Evolutionary conservation across 768 basidiomycete genomes (phyloP), one percentile per base, ranked within the genome.

Genomic region (Galerina sulciceps): DNA sequence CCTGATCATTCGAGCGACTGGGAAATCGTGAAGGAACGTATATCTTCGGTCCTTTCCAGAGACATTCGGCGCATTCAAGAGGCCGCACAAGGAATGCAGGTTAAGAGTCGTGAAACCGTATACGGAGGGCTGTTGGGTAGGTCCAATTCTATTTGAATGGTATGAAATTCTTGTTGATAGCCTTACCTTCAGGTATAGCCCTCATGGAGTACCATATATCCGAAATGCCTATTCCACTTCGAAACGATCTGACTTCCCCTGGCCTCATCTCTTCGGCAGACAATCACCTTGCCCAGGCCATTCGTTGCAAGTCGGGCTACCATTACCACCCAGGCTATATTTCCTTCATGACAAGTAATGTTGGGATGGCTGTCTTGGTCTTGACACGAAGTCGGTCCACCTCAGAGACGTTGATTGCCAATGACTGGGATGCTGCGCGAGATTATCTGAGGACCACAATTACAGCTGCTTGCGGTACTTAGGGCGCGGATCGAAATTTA

Each of bases 321-420:
- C 31, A 10, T 35, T 65, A 65, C 26, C 59, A 59, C 15, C 57
- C 59, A 14, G 45, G 36, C 17, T 57, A 49, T 26, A 44, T 63
- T 31, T 76, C 79, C 2, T 82, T 80, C 60, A 66, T 81, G 36
- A 80, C 78, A 58, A 80, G 77, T 8, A 68, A 65, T 11, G 59
- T 79, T 26, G 81, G 81, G 3, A 59, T 75, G 4, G 75, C 75
- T 0, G 71, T 74, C 4, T 69, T 82, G 11, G 62, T 75, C 9
- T 67, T 82, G 13, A 55, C 67, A 4, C 69, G 77, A 20, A 53
- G 61, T 18, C 40, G 46, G 13, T 62, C 48, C 15, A 61, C 65
- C 36, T 69, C 53, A 18, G 73, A 58, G 62, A 66, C 63, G 56
- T 54, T 57, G 23, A 62, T 71, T 54, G 37, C 65, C 46, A 60